These are phyloP conservation scores for Chlorella ohadii DNA, from an alignment of 139 green algal species.

Conservation along the genomic window DNA sequence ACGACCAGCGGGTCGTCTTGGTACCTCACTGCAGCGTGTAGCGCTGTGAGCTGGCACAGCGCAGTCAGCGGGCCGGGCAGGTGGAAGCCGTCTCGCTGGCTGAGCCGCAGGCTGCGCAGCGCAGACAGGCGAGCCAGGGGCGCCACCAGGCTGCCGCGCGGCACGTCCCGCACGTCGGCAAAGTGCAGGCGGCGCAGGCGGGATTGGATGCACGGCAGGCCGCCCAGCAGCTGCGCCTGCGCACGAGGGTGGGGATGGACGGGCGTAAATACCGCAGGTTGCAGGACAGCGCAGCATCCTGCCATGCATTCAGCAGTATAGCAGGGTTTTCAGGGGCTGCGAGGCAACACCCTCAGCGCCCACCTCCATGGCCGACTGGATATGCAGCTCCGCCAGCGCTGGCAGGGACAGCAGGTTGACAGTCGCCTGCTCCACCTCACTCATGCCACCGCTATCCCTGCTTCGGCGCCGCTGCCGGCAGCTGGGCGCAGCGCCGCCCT, in stretches of 20 bases:
- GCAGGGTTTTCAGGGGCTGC: too few relatives aligned
- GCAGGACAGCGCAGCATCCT: too few relatives aligned
- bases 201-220: neutral
- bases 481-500: neutral
- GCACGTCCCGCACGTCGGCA: neutral
- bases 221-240: constrained; percentile 3
- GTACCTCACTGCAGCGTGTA: constrained; percentile 16
- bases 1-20: constrained; percentile 3
- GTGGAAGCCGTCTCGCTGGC: constrained; percentile 1
- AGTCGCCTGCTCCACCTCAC: neutral
- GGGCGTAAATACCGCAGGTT: too few relatives aligned
- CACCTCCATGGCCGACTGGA: constrained; percentile 19
- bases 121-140: neutral
- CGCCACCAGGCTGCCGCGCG: neutral
- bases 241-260: neutral
- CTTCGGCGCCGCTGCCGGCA: neutral
- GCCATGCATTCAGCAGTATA: too few relatives aligned
- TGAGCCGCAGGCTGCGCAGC: constrained; percentile 22
- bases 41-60: neutral
- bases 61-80: constrained; percentile 20
- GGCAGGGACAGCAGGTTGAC: neutral
- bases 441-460: neutral
- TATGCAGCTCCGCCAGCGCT: neutral
- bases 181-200: constrained; percentile 11
- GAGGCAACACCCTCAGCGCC: too few relatives aligned